A percentile compares a stretch with the other conserved stretches of the same genome.
Conservation (phyloP, 73 alveolate genomes). For the Stentor coeruleus region DNA sequence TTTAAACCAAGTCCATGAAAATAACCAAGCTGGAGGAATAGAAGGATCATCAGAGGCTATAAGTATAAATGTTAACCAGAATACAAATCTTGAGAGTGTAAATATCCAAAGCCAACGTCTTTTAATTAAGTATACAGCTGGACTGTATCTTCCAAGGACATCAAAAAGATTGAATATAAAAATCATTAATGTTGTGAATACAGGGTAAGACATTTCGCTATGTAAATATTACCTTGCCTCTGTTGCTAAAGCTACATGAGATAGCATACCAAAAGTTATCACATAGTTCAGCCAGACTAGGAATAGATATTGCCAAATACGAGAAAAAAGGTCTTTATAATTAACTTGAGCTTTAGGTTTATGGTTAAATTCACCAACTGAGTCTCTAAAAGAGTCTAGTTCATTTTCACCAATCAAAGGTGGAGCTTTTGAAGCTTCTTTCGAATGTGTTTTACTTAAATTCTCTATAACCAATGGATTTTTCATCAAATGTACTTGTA, state of each 20-base stretch:
- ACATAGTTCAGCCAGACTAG: constrained; percentile 1
- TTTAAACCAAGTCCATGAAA: constrained; percentile 54
- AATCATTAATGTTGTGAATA: neutral
- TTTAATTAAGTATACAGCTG: neutral
- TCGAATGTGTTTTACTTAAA: neutral
- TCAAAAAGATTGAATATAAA: constrained; percentile 13
- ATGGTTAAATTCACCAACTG: neutral
- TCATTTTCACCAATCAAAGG: neutral
- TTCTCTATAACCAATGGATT: neutral
- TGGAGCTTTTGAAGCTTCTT: neutral
- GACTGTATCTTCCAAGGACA: constrained; percentile 7
- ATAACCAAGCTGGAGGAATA: constrained; percentile 46
- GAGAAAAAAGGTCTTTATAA: neutral
- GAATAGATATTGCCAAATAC: constrained; percentile 11
- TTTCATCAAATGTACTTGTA: neutral
- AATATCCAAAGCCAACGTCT: neutral
- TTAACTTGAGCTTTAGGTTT: neutral
- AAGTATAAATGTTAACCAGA: neutral
- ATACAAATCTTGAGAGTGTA: neutral
- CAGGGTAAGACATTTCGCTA: constrained; percentile 10
- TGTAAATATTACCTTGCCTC: neutral
- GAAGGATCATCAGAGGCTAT: constrained; percentile 30
- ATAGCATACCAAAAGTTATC: constrained; percentile 8
- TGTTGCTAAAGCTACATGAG: neutral
- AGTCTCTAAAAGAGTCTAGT: neutral